Conservation (phyloP, 2,329 filamentous ascomycete genomes). For the Thermothelomyces thermophilus region DNA sequence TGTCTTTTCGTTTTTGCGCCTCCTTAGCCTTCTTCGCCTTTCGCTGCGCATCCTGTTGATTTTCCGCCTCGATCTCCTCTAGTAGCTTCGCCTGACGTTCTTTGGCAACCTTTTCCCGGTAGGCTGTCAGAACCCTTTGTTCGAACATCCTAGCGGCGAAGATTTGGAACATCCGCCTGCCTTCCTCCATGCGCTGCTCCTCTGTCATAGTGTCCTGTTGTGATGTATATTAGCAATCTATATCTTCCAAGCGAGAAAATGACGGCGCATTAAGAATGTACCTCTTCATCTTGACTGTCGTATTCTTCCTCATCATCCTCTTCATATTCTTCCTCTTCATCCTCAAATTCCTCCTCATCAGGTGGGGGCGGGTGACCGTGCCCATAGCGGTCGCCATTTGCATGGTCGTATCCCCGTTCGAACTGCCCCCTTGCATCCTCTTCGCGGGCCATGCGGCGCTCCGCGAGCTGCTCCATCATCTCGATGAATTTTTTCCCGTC, state of each 20-base stretch:
- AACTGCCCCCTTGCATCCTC: constrained; percentile 71
- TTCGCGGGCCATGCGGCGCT: constrained; percentile 94
- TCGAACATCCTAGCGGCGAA: constrained; percentile 99
- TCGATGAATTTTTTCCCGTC: constrained; percentile 99
- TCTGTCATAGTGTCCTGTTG: constrained; percentile 91
- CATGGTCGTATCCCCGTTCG: constrained; percentile 46
- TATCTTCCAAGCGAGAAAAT: neutral
- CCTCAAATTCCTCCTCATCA: constrained; percentile 69
- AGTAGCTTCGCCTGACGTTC: constrained; percentile 88
- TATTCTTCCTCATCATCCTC: constrained; percentile 55
- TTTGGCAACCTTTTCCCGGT: constrained; percentile 90
- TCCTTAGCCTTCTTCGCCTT: constrained; percentile 92
- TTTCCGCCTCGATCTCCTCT: constrained; percentile 85
- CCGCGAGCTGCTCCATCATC: constrained; percentile 99
- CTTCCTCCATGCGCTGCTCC: constrained; percentile 98
- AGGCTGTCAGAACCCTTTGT: constrained; percentile 92
- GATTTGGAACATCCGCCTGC: constrained; percentile 97
- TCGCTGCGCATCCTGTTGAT: constrained; percentile 65
- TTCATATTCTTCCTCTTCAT: constrained; percentile 55
- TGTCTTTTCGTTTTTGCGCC: constrained; percentile 92
- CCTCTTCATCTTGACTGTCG: constrained; percentile 70
- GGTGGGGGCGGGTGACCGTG: constrained; percentile 71
- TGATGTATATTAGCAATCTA: constrained; percentile 8
- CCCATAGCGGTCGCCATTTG: constrained; percentile 54
- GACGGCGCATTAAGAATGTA: constrained; percentile 28